Evolutionary conservation across 441 rosid genomes (phyloP).

Genomic region (Gossypium davidsonii): DNA sequence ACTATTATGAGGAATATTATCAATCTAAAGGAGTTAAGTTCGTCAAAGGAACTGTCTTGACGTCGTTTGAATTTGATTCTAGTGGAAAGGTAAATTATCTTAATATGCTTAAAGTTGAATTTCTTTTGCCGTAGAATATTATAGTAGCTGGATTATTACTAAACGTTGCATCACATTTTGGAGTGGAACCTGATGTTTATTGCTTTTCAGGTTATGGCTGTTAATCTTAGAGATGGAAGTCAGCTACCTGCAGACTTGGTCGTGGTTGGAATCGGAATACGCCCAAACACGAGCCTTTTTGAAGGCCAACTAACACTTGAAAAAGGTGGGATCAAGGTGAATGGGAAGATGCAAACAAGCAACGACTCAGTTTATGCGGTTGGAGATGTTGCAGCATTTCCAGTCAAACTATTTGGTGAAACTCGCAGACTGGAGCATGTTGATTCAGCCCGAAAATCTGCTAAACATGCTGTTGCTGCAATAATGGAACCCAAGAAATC

Average conservation of each 20-base stretch:
- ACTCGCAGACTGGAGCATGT: slow-evolving; percentile 93
- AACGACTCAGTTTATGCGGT: slow-evolving; percentile 77
- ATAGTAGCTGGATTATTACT: background rate
- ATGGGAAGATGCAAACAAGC: slow-evolving; percentile 74
- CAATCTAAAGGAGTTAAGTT: slow-evolving; percentile 79
- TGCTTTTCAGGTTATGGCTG: slow-evolving; percentile 60
- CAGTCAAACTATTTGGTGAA: slow-evolving; percentile 71
- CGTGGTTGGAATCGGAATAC: slow-evolving; percentile 86
- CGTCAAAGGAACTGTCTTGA: slow-evolving; percentile 79
- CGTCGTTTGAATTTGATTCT: slow-evolving; percentile 74
- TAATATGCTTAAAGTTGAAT: background rate
- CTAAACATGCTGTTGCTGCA: slow-evolving; percentile 65
- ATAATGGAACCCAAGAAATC: slow-evolving; percentile 68
- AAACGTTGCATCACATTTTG: background rate
- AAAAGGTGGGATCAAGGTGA: slow-evolving; percentile 91
- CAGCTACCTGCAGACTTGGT: slow-evolving; percentile 70
- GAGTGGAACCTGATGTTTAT: slow-evolving; percentile 3
- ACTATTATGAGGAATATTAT: slow-evolving; percentile 73
- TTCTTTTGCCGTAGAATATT: background rate
- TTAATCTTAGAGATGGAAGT: slow-evolving; percentile 76
- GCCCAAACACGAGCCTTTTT: slow-evolving; percentile 87
- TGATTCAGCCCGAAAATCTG: slow-evolving; percentile 77
- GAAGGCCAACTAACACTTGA: slow-evolving; percentile 86
- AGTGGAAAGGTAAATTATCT: slow-evolving; percentile 45
- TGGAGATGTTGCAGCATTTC: slow-evolving; percentile 92